These are phyloP conservation scores for Thamnidium elegans DNA, from an alignment of 192 early-diverging fungal species.

Conservation along the genomic window DNA sequence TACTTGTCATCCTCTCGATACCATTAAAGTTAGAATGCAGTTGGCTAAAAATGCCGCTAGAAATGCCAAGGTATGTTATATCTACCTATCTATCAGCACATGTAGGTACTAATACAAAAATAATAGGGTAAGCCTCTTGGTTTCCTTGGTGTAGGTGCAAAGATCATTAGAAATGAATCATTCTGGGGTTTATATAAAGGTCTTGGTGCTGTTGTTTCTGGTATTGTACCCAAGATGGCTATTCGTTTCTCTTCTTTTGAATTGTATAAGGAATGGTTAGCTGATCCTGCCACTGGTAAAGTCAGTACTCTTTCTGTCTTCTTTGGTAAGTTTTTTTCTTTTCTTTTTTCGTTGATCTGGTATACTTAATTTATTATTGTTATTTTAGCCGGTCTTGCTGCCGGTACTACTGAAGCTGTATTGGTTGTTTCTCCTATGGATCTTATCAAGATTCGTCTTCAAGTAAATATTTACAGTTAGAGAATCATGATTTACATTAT, in stretches of 20 bases:
- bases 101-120: not conserved
- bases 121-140: conserved; percentile 40
- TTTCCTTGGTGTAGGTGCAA: conserved; percentile 82
- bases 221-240: conserved; percentile 99
- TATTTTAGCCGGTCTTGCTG: conserved; percentile 78
- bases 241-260: conserved; percentile 98
- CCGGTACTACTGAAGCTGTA: conserved; percentile 92
- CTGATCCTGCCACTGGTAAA: conserved; percentile 57
- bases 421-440: conserved; percentile 98
- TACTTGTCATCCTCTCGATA: conserved; percentile 92
- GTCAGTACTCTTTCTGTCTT: conserved; percentile 68
- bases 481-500: not conserved
- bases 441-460: conserved; percentile 97
- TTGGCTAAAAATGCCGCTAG: conserved; percentile 66
- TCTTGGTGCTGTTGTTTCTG: conserved; percentile 90
- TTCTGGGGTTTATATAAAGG: conserved; percentile 94
- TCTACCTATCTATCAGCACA: not conserved
- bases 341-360: not conserved
- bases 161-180: conserved; percentile 86
- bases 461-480: conserved; percentile 33
- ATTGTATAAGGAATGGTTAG: conserved; percentile 81
- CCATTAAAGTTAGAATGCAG: conserved; percentile 98
- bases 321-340: conserved; percentile 50
- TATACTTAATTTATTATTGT: conserved; percentile 5
- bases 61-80: conserved; percentile 46